These are phyloP conservation scores for Apiotrichum sp. DNA, from an alignment of 1,284 basidiomycete genomes.

Conservation along the genomic window DNA sequence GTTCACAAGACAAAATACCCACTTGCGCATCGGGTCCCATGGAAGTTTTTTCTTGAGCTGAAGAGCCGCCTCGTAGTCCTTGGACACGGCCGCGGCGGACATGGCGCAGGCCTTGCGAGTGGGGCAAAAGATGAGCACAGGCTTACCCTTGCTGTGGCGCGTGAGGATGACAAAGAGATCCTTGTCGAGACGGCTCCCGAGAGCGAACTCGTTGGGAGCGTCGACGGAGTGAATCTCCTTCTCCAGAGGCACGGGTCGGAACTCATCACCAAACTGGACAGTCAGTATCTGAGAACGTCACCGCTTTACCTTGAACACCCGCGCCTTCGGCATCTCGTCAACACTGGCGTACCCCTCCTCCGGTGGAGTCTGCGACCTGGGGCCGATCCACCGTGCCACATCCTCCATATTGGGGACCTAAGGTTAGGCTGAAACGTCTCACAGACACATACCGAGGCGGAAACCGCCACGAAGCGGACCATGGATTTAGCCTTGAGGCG, in stretches of 20 bases:
- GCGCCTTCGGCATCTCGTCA: slow-evolving; percentile 52
- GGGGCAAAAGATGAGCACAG: slow-evolving; percentile 75
- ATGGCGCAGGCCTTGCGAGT: slow-evolving; percentile 59
- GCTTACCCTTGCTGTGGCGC: slow-evolving; percentile 65
- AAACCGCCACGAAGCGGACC: slow-evolving; percentile 79
- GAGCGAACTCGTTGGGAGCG: slow-evolving; percentile 69
- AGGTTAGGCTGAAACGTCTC: background rate
- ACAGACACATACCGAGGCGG: slow-evolving; percentile 63
- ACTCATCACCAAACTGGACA: slow-evolving; percentile 80
- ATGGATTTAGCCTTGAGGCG: slow-evolving; percentile 60
- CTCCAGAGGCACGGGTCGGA: slow-evolving; percentile 72
- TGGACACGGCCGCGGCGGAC: slow-evolving; percentile 67
- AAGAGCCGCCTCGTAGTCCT: slow-evolving; percentile 60
- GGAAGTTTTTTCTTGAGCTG: slow-evolving; percentile 55
- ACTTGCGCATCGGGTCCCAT: slow-evolving; percentile 59
- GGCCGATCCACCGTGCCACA: slow-evolving; percentile 76
- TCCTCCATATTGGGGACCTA: slow-evolving; percentile 76
- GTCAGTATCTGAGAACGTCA: slow-evolving; percentile 51
- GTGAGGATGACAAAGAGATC: slow-evolving; percentile 66
- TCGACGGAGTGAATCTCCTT: slow-evolving; percentile 62
- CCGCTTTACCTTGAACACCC: slow-evolving; percentile 61
- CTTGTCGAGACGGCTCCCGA: slow-evolving; percentile 65
- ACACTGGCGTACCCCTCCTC: background rate
- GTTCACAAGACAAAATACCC: background rate
- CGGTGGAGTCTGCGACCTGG: background rate